These are phyloP conservation scores for Phialemonium atrogriseum DNA, from an alignment of 2,329 filamentous ascomycete species.

Conservation along the genomic window DNA sequence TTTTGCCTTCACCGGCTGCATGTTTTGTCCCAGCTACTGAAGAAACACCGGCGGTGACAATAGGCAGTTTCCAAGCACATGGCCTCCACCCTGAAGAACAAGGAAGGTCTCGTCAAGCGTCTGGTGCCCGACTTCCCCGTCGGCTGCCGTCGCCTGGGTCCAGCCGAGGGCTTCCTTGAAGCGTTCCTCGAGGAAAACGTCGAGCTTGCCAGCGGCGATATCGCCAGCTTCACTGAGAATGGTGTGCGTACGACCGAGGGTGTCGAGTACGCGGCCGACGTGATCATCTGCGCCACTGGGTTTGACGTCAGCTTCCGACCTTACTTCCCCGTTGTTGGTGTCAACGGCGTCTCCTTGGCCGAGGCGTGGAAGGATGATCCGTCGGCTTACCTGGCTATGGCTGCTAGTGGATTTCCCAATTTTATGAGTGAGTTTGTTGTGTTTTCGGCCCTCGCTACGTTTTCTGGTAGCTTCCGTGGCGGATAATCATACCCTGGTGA, in stretches of 20 bases:
- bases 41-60: no score
- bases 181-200: constrained; percentile 16
- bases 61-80: no score
- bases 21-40: no score
- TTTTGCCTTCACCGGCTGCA: no score
- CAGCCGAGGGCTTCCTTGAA: constrained; percentile 32
- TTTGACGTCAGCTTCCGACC: constrained; percentile 19
- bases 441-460: no score
- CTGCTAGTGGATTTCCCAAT: constrained; percentile 19
- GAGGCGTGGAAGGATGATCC: constrained; percentile 17
- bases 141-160: constrained; percentile 33
- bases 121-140: constrained; percentile 30
- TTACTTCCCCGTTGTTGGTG: constrained; percentile 15
- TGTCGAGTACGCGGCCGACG: constrained; percentile 6
- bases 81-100: constrained; percentile 5
- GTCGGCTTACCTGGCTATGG: constrained; percentile 17
- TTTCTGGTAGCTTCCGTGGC: no score
- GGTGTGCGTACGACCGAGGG: constrained; percentile 9
- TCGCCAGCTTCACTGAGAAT: constrained; percentile 5
- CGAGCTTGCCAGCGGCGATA: constrained; percentile 8
- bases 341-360: constrained; percentile 10
- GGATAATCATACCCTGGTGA: no score
- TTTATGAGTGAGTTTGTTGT: no score
- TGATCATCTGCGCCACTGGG: constrained; percentile 6
- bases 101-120: constrained; percentile 4